Base-by-base conservation (phyloP, 177 flowering plant species). In the Telopea speciosissima region DNA sequence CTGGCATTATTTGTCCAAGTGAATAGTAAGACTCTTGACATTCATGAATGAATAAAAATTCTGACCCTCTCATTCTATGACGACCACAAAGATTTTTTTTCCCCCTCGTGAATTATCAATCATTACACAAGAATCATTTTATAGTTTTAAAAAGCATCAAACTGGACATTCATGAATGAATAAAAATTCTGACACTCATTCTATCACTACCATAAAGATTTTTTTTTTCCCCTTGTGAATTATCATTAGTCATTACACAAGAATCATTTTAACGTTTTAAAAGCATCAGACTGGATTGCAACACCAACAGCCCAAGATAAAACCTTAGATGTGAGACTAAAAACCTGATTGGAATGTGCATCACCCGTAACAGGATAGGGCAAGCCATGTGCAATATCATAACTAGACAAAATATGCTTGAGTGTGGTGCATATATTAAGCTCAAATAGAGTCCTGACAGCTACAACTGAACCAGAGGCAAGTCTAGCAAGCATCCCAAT, bases 361-460 rank as follows among this genome's bases (percentile, higher is more conserved):
- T 71, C 79, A 73, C 71, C 72, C 61, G 58, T 23, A 72, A 73
- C 74, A 65, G 81, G 67, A 65, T 85, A 76, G 63, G 86, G 78
- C 58, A 73, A 67, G 69, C 87, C 87, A 75, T 85, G 85, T 19
- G 91, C 72, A 56, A 83, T 66, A 68, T 83, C 87, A 76, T 71
- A 76, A 65, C 81, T 76, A 60, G 86, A 81, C 59, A 95, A 78
- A 28, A 91, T 81, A 56, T 86, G 87, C 77, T 83, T 95, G 77
- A 89, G 25, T 62, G 80, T 77, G 74, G 77, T 74, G 80, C 94
- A 80, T 69, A 91, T 84, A 70, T 93, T 85, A 56, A 89, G 85
- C 82, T 95, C 99, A 75, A 86, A 77, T 31, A 95, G 85, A 58
- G 83, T 85, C 73, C 68, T 86, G 76, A 89, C 81, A 75, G 96